These are phyloP conservation scores for Ganoderma sinense DNA, from an alignment of 1,284 basidiomycete genomes.

Conservation along the genomic window DNA sequence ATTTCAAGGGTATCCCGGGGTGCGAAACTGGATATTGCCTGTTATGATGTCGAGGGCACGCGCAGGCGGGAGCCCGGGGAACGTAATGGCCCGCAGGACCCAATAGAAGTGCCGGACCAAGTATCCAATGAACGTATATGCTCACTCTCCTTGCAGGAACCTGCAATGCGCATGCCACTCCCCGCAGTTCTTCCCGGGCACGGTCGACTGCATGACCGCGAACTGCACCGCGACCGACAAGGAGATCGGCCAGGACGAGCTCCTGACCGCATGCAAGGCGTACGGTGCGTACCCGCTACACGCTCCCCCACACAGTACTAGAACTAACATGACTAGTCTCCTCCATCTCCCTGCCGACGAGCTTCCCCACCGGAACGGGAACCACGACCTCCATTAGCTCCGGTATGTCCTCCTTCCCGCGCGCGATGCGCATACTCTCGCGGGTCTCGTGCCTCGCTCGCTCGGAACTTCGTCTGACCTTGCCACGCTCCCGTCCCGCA, in stretches of 20 bases:
- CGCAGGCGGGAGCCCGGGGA: too few relatives aligned
- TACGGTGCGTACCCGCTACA: constrained; percentile 19
- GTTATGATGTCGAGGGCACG: neutral
- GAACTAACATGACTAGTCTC: constrained; percentile 4
- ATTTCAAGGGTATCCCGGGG: too few relatives aligned
- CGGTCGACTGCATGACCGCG: constrained; percentile 30
- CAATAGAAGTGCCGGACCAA: too few relatives aligned
- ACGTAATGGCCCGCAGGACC: neutral
- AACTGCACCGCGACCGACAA: constrained; percentile 27
- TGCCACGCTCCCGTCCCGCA: neutral
- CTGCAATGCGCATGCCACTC: constrained; percentile 31
- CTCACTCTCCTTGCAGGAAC: constrained; percentile 13
- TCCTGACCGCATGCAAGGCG: constrained; percentile 22
- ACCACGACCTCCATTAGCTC: constrained; percentile 24
- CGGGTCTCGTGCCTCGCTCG: neutral
- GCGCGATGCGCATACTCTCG: neutral
- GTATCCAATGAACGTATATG: too few relatives aligned
- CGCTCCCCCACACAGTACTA: neutral
- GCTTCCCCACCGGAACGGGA: constrained; percentile 2
- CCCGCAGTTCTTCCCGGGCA: constrained; percentile 26
- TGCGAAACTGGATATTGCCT: too few relatives aligned
- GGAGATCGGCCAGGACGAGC: constrained; percentile 21
- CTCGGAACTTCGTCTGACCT: neutral
- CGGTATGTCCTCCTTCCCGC: constrained; percentile 1
- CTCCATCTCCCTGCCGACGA: constrained; percentile 14